phyloP scores from a whole-genome alignment of 495 filamentous ascomycete genomes.

The Lophiostoma macrostomum region DNA sequence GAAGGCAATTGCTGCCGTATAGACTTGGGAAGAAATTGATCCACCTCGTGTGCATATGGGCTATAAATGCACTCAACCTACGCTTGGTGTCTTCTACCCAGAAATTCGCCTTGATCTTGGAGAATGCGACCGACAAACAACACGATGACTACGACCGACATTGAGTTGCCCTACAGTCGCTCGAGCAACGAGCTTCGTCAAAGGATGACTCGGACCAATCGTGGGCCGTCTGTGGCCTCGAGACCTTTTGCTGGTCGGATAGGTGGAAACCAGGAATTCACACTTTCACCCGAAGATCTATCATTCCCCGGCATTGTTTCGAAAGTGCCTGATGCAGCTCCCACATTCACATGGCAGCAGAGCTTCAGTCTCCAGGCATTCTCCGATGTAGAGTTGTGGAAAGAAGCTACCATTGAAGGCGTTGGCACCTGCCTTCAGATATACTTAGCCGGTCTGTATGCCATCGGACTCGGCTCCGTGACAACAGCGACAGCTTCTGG shows the following conservation, averaged over 20 bases:
- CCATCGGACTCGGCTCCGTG: slow-evolving; percentile 10
- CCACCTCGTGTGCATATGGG: no score
- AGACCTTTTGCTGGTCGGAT: slow-evolving; percentile 50
- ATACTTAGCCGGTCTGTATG: slow-evolving; percentile 21
- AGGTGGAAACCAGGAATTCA: slow-evolving; percentile 50
- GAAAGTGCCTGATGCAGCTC: slow-evolving; percentile 47
- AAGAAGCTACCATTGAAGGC: slow-evolving; percentile 40
- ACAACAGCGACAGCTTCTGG: slow-evolving; percentile 13
- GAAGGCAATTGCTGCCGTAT: no score
- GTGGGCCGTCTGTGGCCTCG: slow-evolving; percentile 2
- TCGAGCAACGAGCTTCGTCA: neutral
- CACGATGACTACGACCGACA: neutral
- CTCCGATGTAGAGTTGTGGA: slow-evolving; percentile 46
- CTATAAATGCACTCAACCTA: no score
- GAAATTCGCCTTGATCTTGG: no score
- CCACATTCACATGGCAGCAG: slow-evolving; percentile 43
- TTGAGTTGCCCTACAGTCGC: neutral
- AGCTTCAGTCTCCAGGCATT: slow-evolving; percentile 44
- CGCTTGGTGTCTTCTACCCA: no score
- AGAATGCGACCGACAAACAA: neutral
- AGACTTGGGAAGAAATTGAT: no score
- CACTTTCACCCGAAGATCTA: slow-evolving; percentile 43
- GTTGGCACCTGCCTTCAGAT: slow-evolving; percentile 30
- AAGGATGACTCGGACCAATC: neutral
- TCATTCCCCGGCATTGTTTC: slow-evolving; percentile 40